These are phyloP conservation scores for Vitis hybrid DNA, from an alignment of 177 flowering plant species.

Conservation along the genomic window DNA sequence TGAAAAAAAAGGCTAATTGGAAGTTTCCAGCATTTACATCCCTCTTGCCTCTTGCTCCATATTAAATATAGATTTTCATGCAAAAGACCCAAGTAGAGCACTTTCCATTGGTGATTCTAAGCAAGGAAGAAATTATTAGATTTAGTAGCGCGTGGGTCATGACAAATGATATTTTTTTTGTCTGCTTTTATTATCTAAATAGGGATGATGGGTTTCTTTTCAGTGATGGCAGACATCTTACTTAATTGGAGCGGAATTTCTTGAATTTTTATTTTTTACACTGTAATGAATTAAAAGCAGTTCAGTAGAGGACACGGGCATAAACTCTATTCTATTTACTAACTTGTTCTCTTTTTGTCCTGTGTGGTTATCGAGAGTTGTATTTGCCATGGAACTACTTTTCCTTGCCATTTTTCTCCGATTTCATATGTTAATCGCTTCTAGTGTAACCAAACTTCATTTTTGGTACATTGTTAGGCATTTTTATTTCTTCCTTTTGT, in stretches of 20 bases:
- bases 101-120: slow-evolving; percentile 20
- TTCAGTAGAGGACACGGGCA: slow-evolving; percentile 7
- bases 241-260: neutral
- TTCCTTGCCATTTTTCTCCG: slow-evolving; percentile 22
- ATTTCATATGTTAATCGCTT: slow-evolving; percentile 20
- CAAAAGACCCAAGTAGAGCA: slow-evolving; percentile 12
- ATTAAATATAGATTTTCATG: slow-evolving; percentile 7
- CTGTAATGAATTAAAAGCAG: slow-evolving; percentile 17
- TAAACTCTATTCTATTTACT: neutral
- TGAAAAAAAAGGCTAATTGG: no score
- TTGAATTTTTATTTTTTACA: slow-evolving; percentile 12
- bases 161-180: slow-evolving; percentile 15
- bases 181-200: slow-evolving; percentile 15
- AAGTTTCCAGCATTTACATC: no score
- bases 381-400: slow-evolving; percentile 8
- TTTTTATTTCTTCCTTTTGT: neutral
- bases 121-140: slow-evolving; percentile 24
- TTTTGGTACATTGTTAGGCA: neutral
- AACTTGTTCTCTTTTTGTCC: slow-evolving; percentile 21
- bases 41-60: neutral
- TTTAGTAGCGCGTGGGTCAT: slow-evolving; percentile 11
- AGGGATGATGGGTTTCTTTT: slow-evolving; percentile 17
- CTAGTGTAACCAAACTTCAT: slow-evolving; percentile 11
- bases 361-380: slow-evolving; percentile 16
- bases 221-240: slow-evolving; percentile 37